Base-by-base conservation (phyloP, 257 asterid species). In the Asclepias syriaca region DNA sequence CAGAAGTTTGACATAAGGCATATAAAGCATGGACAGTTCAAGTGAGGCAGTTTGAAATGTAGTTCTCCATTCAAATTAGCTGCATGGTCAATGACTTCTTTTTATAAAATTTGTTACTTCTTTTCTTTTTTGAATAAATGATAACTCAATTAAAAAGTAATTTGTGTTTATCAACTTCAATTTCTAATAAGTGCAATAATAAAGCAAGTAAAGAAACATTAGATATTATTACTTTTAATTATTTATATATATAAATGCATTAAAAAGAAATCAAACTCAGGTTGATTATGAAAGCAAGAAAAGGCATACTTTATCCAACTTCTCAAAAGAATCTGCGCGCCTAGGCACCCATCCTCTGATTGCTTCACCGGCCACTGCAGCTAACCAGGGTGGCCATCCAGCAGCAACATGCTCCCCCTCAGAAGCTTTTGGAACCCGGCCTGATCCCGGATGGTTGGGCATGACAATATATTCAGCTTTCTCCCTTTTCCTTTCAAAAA, bases 311-410 rank as follows among this genome's bases (percentile, higher is more conserved):
- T 93, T 93, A 55, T 93, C 98, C 84, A 93, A 78, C 72, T 90
- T 93, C 80, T 93, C 93, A 65, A 90, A 93, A 29, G 97, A 90
- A 84, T 93, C 98, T 0, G 96, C 97, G 74, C 90, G 81, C 77
- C 97, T 84, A 10, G 98, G 98, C 71, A 93, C 80, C 98, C 98
- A 93, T 72, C 98, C 98, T 79, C 87, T 77, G 68, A 90, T 93
- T 61, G 98, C 98, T 84, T 93, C 97, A 63, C 95, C 95, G 53
- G 98, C 98, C 73, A 90, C 97, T 0, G 96, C 90, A 59, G 97
- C 95, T 75, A 93, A 77, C 98, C 98, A 93, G 24, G 97, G 89
- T 29, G 98, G 98, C 98, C 98, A 93, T 69, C 98, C 98, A 59
- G 95, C 97, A 0, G 95, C 96, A 57, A 93, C 93, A 74, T 90